Conservation (phyloP, 2,329 filamentous ascomycete species). For the Nemania sp. region DNA sequence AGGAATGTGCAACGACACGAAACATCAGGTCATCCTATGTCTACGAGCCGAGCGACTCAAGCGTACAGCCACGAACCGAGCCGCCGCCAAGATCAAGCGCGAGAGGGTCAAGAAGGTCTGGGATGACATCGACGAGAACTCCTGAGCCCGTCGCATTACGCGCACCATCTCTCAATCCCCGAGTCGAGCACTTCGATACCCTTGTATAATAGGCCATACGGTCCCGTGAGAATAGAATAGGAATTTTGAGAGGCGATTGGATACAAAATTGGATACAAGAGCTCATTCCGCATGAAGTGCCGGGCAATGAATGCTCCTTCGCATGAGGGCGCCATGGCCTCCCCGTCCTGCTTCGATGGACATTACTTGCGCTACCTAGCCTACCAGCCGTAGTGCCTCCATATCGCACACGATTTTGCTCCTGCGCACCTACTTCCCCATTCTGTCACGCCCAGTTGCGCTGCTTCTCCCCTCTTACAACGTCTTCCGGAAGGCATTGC, state of each 20-base stretch:
- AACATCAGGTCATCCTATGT: conserved; percentile 82
- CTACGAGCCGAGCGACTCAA: conserved; percentile 79
- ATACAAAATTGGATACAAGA: not conserved
- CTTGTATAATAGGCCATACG: conserved; percentile 22
- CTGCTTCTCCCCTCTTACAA: conserved; percentile 36
- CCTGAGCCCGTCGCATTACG: conserved; percentile 44
- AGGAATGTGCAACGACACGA: conserved; percentile 88
- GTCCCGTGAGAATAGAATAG: conserved; percentile 14
- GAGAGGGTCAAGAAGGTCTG: conserved; percentile 76
- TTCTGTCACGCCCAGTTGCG: not conserved
- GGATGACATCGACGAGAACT: conserved; percentile 77
- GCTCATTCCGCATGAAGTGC: not conserved
- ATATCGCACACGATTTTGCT: not conserved
- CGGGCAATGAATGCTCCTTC: not conserved
- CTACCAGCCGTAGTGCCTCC: not conserved
- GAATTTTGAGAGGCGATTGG: conserved; percentile 25
- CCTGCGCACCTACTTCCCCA: not conserved
- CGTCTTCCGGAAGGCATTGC: conserved; percentile 62
- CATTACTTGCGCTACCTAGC: not conserved
- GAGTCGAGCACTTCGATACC: not conserved
- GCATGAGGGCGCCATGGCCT: not conserved
- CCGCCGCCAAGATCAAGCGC: conserved; percentile 70
- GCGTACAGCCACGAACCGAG: conserved; percentile 76
- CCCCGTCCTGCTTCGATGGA: conserved; percentile 1
- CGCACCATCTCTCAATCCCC: not conserved